Conservation (phyloP, 225 moss, liverwort and hornwort species). For the Physcomitrium patens region DNA sequence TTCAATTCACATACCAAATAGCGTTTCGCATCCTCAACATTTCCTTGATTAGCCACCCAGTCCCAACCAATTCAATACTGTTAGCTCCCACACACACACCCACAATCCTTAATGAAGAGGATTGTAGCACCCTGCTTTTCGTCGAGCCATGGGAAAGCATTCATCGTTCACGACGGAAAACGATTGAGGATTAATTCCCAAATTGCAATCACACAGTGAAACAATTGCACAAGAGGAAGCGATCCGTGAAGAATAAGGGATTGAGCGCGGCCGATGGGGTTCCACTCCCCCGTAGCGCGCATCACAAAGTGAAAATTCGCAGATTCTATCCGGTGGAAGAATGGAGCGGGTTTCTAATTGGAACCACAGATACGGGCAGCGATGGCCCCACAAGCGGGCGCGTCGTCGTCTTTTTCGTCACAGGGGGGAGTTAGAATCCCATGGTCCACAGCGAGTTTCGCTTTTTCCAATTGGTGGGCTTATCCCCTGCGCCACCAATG, state of each 20-base stretch:
- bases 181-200: too few species aligned
- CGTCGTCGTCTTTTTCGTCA: too few species aligned
- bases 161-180: too few species aligned
- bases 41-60: background rate
- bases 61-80: background rate
- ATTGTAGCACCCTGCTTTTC: too few species aligned
- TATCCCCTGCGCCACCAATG: conserved; percentile 35
- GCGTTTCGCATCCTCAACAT: conserved; percentile 18
- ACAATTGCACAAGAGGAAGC: too few species aligned
- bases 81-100: too few species aligned
- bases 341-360: conserved; percentile 3
- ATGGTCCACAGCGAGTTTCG: background rate
- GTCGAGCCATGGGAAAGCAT: too few species aligned
- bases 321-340: conserved; percentile 25
- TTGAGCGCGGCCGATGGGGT: background rate
- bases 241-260: too few species aligned
- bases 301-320: background rate
- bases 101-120: too few species aligned
- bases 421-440: background rate
- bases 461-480: conserved; percentile 18
- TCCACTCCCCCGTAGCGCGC: too few species aligned
- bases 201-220: too few species aligned
- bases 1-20: conserved; percentile 1
- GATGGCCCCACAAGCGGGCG: too few species aligned
- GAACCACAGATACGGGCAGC: background rate